Evolutionary conservation across 345 rosid genomes (phyloP).

Genomic region (Combretum micranthum): DNA sequence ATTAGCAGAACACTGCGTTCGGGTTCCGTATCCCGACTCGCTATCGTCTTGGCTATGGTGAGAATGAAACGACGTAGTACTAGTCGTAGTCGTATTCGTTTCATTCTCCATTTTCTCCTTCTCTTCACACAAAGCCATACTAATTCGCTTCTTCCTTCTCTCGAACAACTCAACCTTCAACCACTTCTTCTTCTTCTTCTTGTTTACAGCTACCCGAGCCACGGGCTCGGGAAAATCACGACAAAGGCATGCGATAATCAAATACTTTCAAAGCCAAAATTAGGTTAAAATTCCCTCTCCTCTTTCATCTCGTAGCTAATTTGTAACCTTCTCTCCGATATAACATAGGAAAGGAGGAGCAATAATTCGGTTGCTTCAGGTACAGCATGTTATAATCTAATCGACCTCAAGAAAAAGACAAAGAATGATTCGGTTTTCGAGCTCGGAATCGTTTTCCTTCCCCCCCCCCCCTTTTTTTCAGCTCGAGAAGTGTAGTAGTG

Average conservation of each 20-base stretch:
- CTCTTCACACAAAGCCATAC: conserved; percentile 6
- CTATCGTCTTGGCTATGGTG: not conserved
- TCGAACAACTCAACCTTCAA: conserved; percentile 2
- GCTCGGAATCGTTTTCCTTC: too few species aligned
- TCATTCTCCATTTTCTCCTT: conserved; percentile 1
- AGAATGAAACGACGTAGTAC: conserved; percentile 7
- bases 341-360: conserved; percentile 36
- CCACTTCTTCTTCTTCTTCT: conserved; percentile 25
- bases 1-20: not conserved
- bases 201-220: conserved; percentile 46
- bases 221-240: conserved; percentile 58
- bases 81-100: not conserved
- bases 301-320: not conserved
- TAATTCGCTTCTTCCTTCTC: not conserved
- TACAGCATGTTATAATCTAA: conserved; percentile 38
- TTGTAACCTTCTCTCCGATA: too few species aligned
- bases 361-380: conserved; percentile 56
- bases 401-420: not conserved
- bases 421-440: conserved; percentile 2
- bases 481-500: too few species aligned
- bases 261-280: not conserved
- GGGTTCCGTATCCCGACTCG: not conserved
- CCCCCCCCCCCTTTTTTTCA: too few species aligned
- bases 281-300: not conserved
- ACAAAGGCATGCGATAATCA: conserved; percentile 41